Conservation (phyloP, 768 basidiomycete genomes). For the Naganishia onofrii region DNA sequence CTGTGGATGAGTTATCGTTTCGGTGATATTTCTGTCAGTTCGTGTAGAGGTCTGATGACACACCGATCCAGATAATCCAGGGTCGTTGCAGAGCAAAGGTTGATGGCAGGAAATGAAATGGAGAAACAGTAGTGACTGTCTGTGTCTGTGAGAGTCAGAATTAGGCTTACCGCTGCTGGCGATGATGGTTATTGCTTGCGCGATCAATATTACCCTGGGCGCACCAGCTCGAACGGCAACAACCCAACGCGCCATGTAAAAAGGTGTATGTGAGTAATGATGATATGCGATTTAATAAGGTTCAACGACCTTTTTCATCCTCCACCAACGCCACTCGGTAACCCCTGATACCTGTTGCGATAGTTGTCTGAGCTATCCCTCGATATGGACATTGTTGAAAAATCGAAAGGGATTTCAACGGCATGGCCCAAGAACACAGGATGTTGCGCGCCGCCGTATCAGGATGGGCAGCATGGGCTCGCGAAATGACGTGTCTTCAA, state of each 20-base stretch:
- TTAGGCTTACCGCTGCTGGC: constrained; percentile 2
- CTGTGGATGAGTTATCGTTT: background rate
- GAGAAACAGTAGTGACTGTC: too few species aligned
- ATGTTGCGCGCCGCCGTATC: too few species aligned
- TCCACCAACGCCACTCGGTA: too few species aligned
- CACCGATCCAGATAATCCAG: background rate
- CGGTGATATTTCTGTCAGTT: background rate
- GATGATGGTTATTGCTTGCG: constrained; percentile 5
- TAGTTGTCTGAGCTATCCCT: too few species aligned
- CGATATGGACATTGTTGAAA: too few species aligned
- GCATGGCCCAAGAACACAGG: too few species aligned
- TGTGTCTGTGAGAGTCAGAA: too few species aligned
- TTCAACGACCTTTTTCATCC: background rate
- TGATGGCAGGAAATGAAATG: background rate
- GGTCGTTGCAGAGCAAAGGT: background rate
- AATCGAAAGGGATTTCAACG: background rate
- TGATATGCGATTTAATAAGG: too few species aligned
- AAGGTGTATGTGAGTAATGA: background rate
- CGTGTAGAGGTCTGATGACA: background rate
- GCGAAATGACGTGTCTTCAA: constrained; percentile 15
- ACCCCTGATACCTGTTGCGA: too few species aligned
- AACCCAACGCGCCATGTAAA: background rate
- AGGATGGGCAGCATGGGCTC: too few species aligned
- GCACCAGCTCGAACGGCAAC: background rate
- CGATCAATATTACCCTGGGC: background rate